Base-by-base conservation (phyloP, 768 basidiomycete species). In the Boletus vinaceobasis region DNA sequence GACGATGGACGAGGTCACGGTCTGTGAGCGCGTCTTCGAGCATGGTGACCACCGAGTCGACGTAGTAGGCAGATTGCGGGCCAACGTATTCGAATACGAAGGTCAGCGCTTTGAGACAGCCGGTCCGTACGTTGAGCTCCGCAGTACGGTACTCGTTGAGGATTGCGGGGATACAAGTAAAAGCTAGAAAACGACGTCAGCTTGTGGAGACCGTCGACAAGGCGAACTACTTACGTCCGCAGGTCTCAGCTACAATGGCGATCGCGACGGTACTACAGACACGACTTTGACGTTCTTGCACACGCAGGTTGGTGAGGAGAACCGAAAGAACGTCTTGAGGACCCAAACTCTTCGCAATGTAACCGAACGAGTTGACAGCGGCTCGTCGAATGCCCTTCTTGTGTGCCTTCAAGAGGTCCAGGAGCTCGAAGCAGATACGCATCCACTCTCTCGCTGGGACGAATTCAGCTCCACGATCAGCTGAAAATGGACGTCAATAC, bases 81-180 rank as follows among this genome's bases (percentile, higher is more conserved):
- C 97, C 97, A 60, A 98, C 95, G 66, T 99, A 99, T 79, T 98
- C 97, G 68, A 98, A 99, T 50, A 99, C 92, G 79, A 98, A 99
- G 1, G 97, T 95, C 19, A 99, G 79, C 1, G 97, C 96, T 72
- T 98, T 99, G 59, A 99, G 79, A 82, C 97, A 99, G 56, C 97
- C 97, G 3, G 96, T 99, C 50, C 97, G 90, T 45, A 99, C 97
- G 72, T 99, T 99, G 58, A 99, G 82, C 68, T 99, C 97, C 1
- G 95, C 93, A 5, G 96, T 98, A 48, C 96, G 88, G 72, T 98
- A 99, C 69, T 99, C 97, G 74, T 97, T 98, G 32, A 99, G 81
- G 63, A 99, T 97, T 15, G 96, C 97, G 2, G 97, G 97, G 55
- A 99, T 98, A 72, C 96, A 98, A 0, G 96, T 99, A 82, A 98